Percentiles rank a stretch among this genome's conserved stretches.
Evolutionary conservation across 768 basidiomycete species (phyloP).

Genomic region (Pleurotus cornucopiae): DNA sequence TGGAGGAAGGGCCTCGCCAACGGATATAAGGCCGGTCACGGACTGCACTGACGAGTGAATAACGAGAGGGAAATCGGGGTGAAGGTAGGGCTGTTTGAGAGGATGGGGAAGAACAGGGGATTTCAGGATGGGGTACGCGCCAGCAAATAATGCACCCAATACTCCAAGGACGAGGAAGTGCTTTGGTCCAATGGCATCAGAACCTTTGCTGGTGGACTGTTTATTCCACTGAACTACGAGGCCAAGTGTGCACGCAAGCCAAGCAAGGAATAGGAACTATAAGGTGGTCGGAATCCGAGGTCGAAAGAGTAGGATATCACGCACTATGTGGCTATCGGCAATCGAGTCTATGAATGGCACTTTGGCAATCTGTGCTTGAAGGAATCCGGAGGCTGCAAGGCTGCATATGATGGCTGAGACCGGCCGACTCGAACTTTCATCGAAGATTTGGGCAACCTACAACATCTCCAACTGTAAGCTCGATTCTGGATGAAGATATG

Average conservation of each 20-base stretch:
- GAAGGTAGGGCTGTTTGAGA: slow-evolving; percentile 42
- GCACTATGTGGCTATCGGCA: slow-evolving; percentile 36
- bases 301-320: slow-evolving; percentile 10
- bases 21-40: slow-evolving; percentile 77
- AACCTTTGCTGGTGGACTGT: background rate
- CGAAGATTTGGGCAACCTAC: background rate
- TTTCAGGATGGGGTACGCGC: slow-evolving; percentile 31
- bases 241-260: slow-evolving; percentile 4
- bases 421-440: slow-evolving; percentile 1
- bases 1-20: slow-evolving; percentile 63
- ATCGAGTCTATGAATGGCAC: background rate
- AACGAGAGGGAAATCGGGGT: slow-evolving; percentile 51
- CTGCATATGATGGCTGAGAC: slow-evolving; percentile 4
- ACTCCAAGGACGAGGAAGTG: slow-evolving; percentile 23
- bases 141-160: slow-evolving; percentile 31
- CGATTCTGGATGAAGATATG: background rate
- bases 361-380: background rate
- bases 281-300: background rate
- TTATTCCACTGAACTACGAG: background rate
- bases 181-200: slow-evolving; percentile 7
- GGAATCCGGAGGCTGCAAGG: background rate
- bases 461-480: background rate
- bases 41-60: slow-evolving; percentile 67
- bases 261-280: slow-evolving; percentile 18
- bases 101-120: slow-evolving; percentile 60